A percentile compares a stretch with the other conserved stretches of the same genome.
These are phyloP conservation scores for Neoscytalidium dimidiatum DNA, from an alignment of 2,329 filamentous ascomycete species.

Conservation along the genomic window DNA sequence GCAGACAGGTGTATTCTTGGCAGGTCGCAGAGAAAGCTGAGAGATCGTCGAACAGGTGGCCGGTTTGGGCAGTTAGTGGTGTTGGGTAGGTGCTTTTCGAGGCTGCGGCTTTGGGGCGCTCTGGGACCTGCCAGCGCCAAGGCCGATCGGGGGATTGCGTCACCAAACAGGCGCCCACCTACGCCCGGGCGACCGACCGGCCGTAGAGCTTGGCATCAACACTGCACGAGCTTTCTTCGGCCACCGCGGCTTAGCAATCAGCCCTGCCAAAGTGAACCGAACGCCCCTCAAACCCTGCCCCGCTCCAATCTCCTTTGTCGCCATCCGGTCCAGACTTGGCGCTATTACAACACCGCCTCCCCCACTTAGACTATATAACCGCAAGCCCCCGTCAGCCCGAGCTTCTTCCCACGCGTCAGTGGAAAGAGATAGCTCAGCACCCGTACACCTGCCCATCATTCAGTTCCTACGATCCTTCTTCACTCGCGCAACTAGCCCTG, in stretches of 20 bases:
- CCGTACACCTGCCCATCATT: constrained; percentile 49
- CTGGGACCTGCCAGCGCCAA: not conserved
- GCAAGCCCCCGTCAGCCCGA: not conserved
- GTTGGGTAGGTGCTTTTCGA: not conserved
- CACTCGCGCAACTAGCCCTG: constrained; percentile 57
- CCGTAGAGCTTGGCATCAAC: not conserved
- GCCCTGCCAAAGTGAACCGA: not conserved
- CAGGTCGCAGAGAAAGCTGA: not conserved
- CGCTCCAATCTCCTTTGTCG: constrained; percentile 1
- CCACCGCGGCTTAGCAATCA: constrained; percentile 14
- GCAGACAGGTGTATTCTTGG: not conserved
- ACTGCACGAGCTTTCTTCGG: not conserved
- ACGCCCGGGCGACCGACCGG: not conserved
- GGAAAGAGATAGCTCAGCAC: not conserved
- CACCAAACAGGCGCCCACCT: not conserved
- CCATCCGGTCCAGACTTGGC: constrained; percentile 11
- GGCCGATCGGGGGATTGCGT: constrained; percentile 5
- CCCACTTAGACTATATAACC: not conserved
- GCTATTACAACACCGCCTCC: constrained; percentile 6
- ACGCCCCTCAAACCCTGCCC: not conserved
- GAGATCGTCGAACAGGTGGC: constrained; percentile 3
- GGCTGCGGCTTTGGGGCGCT: not conserved
- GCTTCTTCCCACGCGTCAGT: not conserved
- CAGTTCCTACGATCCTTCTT: constrained; percentile 75
- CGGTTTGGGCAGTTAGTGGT: not conserved